Evolutionary conservation across 2,329 filamentous ascomycete genomes (phyloP).

Genomic region (Teratosphaeria zuluensis): DNA sequence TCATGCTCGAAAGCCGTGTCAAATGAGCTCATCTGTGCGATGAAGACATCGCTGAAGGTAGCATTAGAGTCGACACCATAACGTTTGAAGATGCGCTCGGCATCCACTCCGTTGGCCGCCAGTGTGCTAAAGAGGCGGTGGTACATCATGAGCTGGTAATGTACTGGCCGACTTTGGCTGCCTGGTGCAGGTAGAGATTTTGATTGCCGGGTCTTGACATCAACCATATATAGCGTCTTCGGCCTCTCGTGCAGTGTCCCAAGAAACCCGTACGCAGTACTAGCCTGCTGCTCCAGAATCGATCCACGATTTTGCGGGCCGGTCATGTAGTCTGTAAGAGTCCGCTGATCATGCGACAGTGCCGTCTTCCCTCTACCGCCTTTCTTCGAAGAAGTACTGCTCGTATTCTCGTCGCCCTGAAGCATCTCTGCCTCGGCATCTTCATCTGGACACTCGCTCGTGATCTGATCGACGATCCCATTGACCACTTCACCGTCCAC

Average conservation of each 20-base stretch:
- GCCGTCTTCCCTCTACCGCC: conserved; percentile 23
- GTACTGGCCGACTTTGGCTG: conserved; percentile 60
- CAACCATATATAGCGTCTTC: conserved; percentile 58
- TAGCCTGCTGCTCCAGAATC: conserved; percentile 6
- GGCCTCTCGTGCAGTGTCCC: conserved; percentile 22
- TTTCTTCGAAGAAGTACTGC: conserved; percentile 16
- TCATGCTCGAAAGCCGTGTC: conserved; percentile 49
- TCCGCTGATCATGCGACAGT: conserved; percentile 26
- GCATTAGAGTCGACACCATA: conserved; percentile 59
- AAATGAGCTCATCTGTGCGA: conserved; percentile 61
- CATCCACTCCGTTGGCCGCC: conserved; percentile 60
- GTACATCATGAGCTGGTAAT: conserved; percentile 84
- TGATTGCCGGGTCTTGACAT: conserved; percentile 74
- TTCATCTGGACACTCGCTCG: conserved; percentile 63
- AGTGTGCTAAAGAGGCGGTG: conserved; percentile 73
- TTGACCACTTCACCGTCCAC: conserved; percentile 75
- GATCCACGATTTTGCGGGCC: conserved; percentile 8
- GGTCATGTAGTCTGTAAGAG: conserved; percentile 20
- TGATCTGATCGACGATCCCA: conserved; percentile 81
- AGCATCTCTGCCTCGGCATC: conserved; percentile 55
- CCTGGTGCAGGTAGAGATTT: conserved; percentile 55
- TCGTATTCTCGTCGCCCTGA: conserved; percentile 25
- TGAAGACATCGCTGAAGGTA: conserved; percentile 68
- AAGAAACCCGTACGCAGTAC: conserved; percentile 2
- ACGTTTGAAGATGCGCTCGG: conserved; percentile 57